Evolutionary conservation across 1,284 basidiomycete species (phyloP).

Genomic region (Hortiboletus rubellus): DNA sequence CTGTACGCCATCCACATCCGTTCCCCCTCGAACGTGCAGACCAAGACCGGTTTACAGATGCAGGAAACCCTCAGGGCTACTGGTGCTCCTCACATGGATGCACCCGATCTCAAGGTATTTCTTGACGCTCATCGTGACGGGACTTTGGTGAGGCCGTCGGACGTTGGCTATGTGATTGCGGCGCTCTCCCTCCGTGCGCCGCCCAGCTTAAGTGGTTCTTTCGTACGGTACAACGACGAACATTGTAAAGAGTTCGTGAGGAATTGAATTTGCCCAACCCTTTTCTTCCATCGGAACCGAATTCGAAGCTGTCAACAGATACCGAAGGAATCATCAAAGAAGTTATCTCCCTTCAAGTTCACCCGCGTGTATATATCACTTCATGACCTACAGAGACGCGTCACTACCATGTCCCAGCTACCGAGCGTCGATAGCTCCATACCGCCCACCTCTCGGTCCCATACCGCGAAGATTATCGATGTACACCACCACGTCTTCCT

Average conservation of each 20-base stretch:
- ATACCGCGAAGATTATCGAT: constrained; percentile 49
- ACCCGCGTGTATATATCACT: constrained; percentile 1
- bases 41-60: constrained; percentile 53
- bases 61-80: constrained; percentile 53
- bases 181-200: constrained; percentile 60
- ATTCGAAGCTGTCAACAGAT: constrained; percentile 10
- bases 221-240: constrained; percentile 70
- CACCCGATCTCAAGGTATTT: constrained; percentile 57
- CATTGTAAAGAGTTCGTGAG: constrained; percentile 57
- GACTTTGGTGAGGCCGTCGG: constrained; percentile 67
- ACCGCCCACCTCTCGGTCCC: not conserved
- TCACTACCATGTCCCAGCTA: constrained; percentile 16
- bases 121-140: constrained; percentile 60
- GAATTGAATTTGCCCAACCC: constrained; percentile 20
- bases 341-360: not conserved
- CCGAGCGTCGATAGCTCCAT: not conserved
- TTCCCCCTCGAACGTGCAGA: not conserved
- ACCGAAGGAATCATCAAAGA: constrained; percentile 16
- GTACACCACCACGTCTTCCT: constrained; percentile 74
- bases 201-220: constrained; percentile 65
- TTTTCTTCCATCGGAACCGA: constrained; percentile 21
- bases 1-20: constrained; percentile 39
- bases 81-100: constrained; percentile 51
- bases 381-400: not conserved
- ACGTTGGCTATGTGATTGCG: constrained; percentile 75